Evolutionary conservation across 306 rosid genomes (phyloP), one percentile per base, ranked within the genome.

Genomic region (Abrus precatorius): DNA sequence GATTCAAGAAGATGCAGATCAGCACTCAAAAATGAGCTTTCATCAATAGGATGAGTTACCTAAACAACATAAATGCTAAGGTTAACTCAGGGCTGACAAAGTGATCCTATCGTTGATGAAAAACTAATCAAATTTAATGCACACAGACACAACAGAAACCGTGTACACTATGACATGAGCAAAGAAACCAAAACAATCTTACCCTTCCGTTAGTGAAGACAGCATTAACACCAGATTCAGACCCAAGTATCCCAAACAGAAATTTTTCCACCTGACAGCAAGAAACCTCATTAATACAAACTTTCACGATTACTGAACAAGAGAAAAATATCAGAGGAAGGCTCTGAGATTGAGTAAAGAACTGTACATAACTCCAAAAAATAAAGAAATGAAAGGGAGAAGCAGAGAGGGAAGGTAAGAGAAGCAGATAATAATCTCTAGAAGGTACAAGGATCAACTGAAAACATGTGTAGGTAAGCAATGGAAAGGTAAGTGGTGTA

Each of bases 191-290:
- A 77, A 67, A 74, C 41, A 74, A 60, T 74, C 93, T 89, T 89
- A 95, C 99, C 92, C 99, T 93, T 89, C 99, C 99, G 79, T 95
- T 95, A 72, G 99, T 93, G 82, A 95, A 86, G 84, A 95, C 93
- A 66, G 94, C 98, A 84, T 88, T 90, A 69, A 53, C 84, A 82
- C 88, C 84, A 74, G 87, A 89, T 79, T 87, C 94, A 78, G 93
- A 86, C 49, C 97, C 97, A 80, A 93, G 87, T 62, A 63, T 78
- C 80, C 82, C 68, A 61, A 75, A 69, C 86, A 95, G 81, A 82
- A 89, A 85, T 2, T 55, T 87, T 28, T 80, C 92, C 83, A 89
- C 96, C 99, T 95, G 89, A 72, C 70, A 76, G 67, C 75, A 86
- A 72, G 13, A 76, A 67, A 32, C 43, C 47, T 76, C 48, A 60